These are phyloP conservation scores for Rhodotorula sp. DNA, from an alignment of 1,284 basidiomycete species.

Conservation along the genomic window DNA sequence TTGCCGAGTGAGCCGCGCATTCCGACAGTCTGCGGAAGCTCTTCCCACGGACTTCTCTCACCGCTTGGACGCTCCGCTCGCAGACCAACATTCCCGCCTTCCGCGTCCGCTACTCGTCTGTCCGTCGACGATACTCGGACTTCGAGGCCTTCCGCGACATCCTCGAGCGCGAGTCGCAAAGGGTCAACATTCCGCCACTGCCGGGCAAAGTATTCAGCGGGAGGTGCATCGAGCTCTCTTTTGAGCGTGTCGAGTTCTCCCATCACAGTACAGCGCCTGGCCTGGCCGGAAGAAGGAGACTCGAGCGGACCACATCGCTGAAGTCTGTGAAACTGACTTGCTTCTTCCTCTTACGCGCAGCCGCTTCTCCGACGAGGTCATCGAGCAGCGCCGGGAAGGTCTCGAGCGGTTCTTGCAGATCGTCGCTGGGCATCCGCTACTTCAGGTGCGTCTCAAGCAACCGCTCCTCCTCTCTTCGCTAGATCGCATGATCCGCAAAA, in stretches of 20 bases:
- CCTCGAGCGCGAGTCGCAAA: conserved; percentile 90
- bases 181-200: conserved; percentile 94
- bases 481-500: background rate
- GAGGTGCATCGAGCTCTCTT: conserved; percentile 17
- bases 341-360: conserved; percentile 53
- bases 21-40: background rate
- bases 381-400: conserved; percentile 86
- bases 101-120: conserved; percentile 90
- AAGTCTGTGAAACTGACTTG: background rate
- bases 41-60: background rate
- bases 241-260: no score
- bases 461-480: background rate
- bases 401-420: conserved; percentile 93
- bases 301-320: no score
- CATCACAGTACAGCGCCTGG: no score
- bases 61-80: no score
- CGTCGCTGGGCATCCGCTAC: conserved; percentile 92
- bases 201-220: conserved; percentile 73
- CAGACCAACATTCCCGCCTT: conserved; percentile 99
- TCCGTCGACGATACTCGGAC: conserved; percentile 93
- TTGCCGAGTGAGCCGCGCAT: conserved; percentile 67
- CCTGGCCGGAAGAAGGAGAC: no score
- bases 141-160: conserved; percentile 99
- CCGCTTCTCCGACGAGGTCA: conserved; percentile 90
- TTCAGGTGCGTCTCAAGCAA: conserved; percentile 65